A percentile compares a stretch with the other conserved stretches of the same genome.
Evolutionary conservation across 176 grass and related monocot species (phyloP).

Genomic region (Melocanna baccifera): DNA sequence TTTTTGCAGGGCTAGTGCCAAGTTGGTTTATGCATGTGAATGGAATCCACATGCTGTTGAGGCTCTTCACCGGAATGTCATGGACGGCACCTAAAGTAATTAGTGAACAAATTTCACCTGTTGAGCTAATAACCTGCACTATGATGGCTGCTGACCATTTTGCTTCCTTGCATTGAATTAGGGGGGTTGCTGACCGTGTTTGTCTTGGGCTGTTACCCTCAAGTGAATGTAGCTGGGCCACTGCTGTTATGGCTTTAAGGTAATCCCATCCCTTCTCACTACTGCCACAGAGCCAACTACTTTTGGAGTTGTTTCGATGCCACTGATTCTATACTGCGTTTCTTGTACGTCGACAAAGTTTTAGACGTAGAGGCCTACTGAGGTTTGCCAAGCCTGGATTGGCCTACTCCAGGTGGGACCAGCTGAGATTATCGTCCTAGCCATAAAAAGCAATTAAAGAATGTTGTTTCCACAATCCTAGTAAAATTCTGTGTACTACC

Average conservation of each 20-base stretch:
- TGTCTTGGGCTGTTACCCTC: constrained; percentile 88
- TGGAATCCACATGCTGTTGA: constrained; percentile 85
- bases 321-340: neutral
- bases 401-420: neutral
- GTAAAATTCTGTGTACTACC: neutral
- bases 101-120: constrained; percentile 1
- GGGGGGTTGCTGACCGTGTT: constrained; percentile 85
- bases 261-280: constrained; percentile 38
- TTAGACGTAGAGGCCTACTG: constrained; percentile 4
- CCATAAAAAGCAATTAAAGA: neutral
- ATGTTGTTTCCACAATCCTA: neutral
- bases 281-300: neutral
- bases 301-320: neutral
- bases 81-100: constrained; percentile 76
- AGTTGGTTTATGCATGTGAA: constrained; percentile 93
- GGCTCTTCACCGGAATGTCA: constrained; percentile 70
- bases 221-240: constrained; percentile 83
- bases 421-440: neutral
- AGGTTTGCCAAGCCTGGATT: constrained; percentile 12
- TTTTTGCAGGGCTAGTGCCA: constrained; percentile 75
- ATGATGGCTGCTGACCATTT: constrained; percentile 20
- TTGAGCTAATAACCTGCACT: constrained; percentile 10
- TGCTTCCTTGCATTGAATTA: constrained; percentile 33
- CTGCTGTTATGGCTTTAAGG: constrained; percentile 87
- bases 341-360: neutral